Percentiles rank a stretch among this genome's conserved stretches.
Conservation (phyloP, 306 rosid genomes). For the Arachis hypogaea region DNA sequence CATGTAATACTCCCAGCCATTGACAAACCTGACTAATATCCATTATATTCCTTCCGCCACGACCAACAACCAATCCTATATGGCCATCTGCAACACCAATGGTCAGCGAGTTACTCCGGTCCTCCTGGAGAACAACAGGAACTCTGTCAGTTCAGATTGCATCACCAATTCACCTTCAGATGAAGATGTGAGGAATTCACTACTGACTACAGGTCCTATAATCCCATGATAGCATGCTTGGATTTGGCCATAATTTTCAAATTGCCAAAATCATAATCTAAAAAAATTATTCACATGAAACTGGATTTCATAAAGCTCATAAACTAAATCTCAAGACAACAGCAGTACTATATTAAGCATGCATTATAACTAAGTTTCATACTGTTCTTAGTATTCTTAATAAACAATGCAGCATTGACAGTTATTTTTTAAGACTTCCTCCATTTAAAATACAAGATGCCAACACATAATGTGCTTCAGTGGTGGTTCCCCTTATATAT, state of each 20-base stretch:
- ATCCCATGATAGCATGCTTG: conserved; percentile 7
- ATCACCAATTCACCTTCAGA: conserved; percentile 23
- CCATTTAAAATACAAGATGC: neutral
- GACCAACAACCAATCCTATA: conserved; percentile 97
- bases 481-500: conserved; percentile 7
- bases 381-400: neutral
- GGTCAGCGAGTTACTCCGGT: conserved; percentile 75
- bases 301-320: neutral
- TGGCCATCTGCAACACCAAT: conserved; percentile 90
- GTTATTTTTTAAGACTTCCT: neutral
- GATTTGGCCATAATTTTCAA: neutral
- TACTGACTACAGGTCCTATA: conserved; percentile 9
- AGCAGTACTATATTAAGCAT: neutral
- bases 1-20: conserved; percentile 23
- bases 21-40: conserved; percentile 91
- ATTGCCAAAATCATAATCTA: neutral
- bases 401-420: neutral
- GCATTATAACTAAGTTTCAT: neutral
- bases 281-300: conserved; percentile 1
- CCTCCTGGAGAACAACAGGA: conserved; percentile 73
- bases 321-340: conserved; percentile 8
- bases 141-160: conserved; percentile 29
- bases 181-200: conserved; percentile 31
- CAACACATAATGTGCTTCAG: neutral
- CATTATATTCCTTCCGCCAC: conserved; percentile 91